Evolutionary conservation across 2,329 filamentous ascomycete genomes (phyloP), one percentile per base, ranked within the genome.

Genomic region (Lachnum nothofagi): DNA sequence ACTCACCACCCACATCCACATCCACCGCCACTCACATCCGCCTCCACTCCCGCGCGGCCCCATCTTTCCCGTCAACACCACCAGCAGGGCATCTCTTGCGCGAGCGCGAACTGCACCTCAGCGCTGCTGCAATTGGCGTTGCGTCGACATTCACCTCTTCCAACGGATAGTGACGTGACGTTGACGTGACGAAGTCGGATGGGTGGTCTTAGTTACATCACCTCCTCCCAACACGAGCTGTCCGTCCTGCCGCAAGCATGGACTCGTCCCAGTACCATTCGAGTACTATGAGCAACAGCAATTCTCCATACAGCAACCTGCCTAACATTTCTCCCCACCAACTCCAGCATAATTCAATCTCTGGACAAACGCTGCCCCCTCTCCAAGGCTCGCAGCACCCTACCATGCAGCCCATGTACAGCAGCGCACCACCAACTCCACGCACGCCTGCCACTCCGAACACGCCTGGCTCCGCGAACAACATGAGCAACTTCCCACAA

Each of bases 391-490:
- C 72, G 56, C 73, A 72, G 60, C 72, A 73, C 49, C 67, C 70
- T 57, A 68, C 70, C 56, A 76, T 78, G 72, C 73, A 77, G 59
- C 69, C 72, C 45, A 67, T 75, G 49, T 83, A 83, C 69, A 75
- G 76, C 50, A 68, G 65, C 54, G 62, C 63, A 27, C 61, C 62
- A 42, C 79, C 83, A 61, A 82, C 79, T 39, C 80, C 80, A 56
- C 74, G 79, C 61, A 82, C 79, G 19, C 77, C 79, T 40, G 76
- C 77, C n/a, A 82, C 80, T 14, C 79, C 80, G 31, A 81, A 79
- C 63, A 80, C 79, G 23, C 79, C 80, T 31, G 77, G 74, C 48
- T 77, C 78, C 31, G 68, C 70, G 44, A 73, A 69, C 64, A 74
- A 70, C 60, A 74, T 81, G 72, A 70, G 72, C 14, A 75, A 68